phyloP scores from a whole-genome alignment of 805 yeast genomes.

The Kuraishia molischiana region DNA sequence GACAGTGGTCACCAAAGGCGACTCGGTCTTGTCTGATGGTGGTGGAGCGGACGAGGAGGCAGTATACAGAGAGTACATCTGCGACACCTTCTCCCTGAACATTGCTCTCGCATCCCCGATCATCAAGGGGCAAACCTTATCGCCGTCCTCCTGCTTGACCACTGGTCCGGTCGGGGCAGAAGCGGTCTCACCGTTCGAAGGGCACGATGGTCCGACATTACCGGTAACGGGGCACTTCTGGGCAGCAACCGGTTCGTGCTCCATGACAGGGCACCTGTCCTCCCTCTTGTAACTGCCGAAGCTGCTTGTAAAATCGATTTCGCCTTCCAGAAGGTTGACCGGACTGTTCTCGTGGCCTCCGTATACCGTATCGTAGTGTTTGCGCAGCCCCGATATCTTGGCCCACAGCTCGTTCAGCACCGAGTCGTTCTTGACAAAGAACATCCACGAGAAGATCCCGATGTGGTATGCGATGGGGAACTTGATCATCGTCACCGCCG shows the following conservation, averaged over 20 bases:
- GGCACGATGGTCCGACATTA: conserved; percentile 11
- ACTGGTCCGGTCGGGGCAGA: not conserved
- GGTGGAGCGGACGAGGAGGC: conserved; percentile 18
- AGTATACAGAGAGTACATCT: conserved; percentile 5
- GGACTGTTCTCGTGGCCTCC: conserved; percentile 22
- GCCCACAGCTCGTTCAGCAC: conserved; percentile 44
- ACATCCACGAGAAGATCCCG: conserved; percentile 48
- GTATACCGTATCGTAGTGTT: conserved; percentile 25
- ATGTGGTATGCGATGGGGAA: conserved; percentile 27
- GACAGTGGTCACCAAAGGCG: conserved; percentile 15
- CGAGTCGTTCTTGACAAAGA: conserved; percentile 49
- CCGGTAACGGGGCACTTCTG: conserved; percentile 12
- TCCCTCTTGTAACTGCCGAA: not conserved
- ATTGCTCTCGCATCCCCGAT: conserved; percentile 30
- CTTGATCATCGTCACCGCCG: conserved; percentile 19
- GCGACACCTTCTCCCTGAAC: conserved; percentile 22
- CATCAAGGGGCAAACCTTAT: conserved; percentile 35
- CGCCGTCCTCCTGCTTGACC: conserved; percentile 9
- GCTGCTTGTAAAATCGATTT: conserved; percentile 5
- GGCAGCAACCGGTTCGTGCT: not conserved
- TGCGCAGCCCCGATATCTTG: conserved; percentile 23
- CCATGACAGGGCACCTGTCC: conserved; percentile 3
- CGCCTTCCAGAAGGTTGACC: conserved; percentile 13
- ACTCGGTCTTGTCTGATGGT: conserved; percentile 11
- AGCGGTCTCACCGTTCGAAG: conserved; percentile 6